These are phyloP conservation scores for Deinandra increscens DNA, from an alignment of 129 eudicot species.

Conservation along the genomic window DNA sequence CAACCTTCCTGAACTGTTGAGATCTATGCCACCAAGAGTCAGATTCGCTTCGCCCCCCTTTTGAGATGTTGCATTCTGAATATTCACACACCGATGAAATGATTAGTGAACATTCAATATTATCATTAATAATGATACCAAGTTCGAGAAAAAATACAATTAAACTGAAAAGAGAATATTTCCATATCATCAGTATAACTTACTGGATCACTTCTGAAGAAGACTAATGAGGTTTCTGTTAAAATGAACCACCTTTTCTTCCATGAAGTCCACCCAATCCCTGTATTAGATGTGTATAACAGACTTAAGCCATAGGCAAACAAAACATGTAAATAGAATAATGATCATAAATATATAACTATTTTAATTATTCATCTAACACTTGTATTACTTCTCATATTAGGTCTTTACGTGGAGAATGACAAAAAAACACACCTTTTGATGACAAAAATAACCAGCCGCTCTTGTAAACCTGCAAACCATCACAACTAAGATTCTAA, in stretches of 20 bases:
- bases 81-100: slow-evolving; percentile 1
- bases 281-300: slow-evolving; percentile 35
- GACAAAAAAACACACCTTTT: slow-evolving; percentile 52
- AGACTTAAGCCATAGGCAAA: background rate
- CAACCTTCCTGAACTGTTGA: slow-evolving; percentile 99
- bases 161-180: background rate
- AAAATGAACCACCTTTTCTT: slow-evolving; percentile 93
- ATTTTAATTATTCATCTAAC: background rate
- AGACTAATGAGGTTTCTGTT: slow-evolving; percentile 86
- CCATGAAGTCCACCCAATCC: slow-evolving; percentile 99
- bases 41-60: slow-evolving; percentile 80
- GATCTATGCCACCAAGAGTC: slow-evolving; percentile 98
- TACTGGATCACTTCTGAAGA: slow-evolving; percentile 92
- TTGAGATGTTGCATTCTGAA: slow-evolving; percentile 71
- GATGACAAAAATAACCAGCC: slow-evolving; percentile 86
- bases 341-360: background rate
- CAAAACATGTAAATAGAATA: background rate
- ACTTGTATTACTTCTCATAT: background rate
- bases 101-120: background rate
- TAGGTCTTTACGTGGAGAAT: background rate
- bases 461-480: slow-evolving; percentile 82
- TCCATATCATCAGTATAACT: slow-evolving; percentile 24
- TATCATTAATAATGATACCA: background rate
- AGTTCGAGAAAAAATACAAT: background rate
- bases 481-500: background rate